These are phyloP conservation scores for Nemania abortiva DNA, from an alignment of 2,329 filamentous ascomycete genomes.

Conservation along the genomic window DNA sequence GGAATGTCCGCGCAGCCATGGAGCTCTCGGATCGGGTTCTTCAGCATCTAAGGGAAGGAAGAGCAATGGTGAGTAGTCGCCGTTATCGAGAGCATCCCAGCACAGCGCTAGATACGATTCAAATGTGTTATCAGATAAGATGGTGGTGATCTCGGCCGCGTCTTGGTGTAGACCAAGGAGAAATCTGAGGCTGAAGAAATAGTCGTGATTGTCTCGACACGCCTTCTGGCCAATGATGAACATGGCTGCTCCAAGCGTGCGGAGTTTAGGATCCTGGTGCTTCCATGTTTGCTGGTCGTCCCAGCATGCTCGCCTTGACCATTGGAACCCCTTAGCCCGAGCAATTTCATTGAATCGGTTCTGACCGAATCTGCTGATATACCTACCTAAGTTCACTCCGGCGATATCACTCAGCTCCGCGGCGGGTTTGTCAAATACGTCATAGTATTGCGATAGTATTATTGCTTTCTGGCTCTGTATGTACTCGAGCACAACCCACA, in stretches of 20 bases:
- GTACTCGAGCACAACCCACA: slow-evolving; percentile 35
- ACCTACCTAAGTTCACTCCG: slow-evolving; percentile 19
- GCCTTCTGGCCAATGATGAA: slow-evolving; percentile 32
- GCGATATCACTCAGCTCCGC: slow-evolving; percentile 18
- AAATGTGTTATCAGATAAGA: slow-evolving; percentile 29
- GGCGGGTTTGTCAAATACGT: slow-evolving; percentile 21
- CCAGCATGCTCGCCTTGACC: slow-evolving; percentile 32
- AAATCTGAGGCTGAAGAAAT: slow-evolving; percentile 32
- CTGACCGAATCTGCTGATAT: slow-evolving; percentile 28
- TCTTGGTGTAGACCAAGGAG: slow-evolving; percentile 25
- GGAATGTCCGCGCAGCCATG: slow-evolving; percentile 26
- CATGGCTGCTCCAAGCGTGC: slow-evolving; percentile 28
- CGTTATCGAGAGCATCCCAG: slow-evolving; percentile 27
- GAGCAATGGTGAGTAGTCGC: slow-evolving; percentile 29
- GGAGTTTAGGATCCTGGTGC: slow-evolving; percentile 18
- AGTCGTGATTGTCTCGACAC: slow-evolving; percentile 31
- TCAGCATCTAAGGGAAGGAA: slow-evolving; percentile 26
- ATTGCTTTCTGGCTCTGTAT: slow-evolving; percentile 26
- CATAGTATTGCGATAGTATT: slow-evolving; percentile 26
- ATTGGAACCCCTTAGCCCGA: slow-evolving; percentile 26
- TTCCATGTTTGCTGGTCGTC: slow-evolving; percentile 34
- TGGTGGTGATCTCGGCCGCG: slow-evolving; percentile 24
- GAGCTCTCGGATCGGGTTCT: slow-evolving; percentile 17
- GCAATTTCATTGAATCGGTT: slow-evolving; percentile 30
- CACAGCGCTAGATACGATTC: slow-evolving; percentile 29